phyloP scores from a whole-genome alignment of 2,329 filamentous ascomycete species.

The Cyphellophora attinorum region DNA sequence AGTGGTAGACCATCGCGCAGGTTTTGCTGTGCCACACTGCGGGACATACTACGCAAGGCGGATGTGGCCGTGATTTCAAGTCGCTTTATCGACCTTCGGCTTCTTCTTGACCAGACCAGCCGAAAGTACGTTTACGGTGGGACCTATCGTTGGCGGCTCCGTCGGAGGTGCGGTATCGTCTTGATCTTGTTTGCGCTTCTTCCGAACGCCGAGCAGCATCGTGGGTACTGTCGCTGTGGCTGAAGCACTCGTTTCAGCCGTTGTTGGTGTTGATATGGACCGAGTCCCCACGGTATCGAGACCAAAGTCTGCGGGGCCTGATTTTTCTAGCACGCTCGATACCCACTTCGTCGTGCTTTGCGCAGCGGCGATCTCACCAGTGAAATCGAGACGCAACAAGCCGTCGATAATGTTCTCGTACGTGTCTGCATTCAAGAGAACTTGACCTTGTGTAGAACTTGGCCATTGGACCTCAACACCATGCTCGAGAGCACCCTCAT shows the following conservation, averaged over 20 bases:
- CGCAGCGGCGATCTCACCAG: conserved; percentile 10
- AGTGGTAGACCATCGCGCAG: no score
- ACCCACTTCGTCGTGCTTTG: conserved; percentile 16
- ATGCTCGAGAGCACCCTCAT: background rate
- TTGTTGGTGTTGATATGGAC: background rate
- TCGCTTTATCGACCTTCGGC: conserved; percentile 7
- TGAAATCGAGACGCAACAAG: conserved; percentile 17
- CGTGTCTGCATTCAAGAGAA: conserved; percentile 8
- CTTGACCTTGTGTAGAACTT: conserved; percentile 4
- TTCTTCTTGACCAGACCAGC: conserved; percentile 16
- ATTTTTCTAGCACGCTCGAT: conserved; percentile 11
- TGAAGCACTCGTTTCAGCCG: background rate
- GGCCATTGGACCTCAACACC: background rate
- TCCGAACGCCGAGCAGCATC: conserved; percentile 14
- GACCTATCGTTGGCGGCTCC: background rate
- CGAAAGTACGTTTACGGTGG: conserved; percentile 6
- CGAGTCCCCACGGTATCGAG: conserved; percentile 5
- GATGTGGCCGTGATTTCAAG: no score
- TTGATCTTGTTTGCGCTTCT: conserved; percentile 16
- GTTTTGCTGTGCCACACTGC: no score
- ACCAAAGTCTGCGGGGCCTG: conserved; percentile 10
- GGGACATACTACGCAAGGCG: no score
- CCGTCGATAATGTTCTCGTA: conserved; percentile 15
- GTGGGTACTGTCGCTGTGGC: conserved; percentile 8
- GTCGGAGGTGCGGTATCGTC: background rate